Base-by-base conservation (phyloP, 129 eudicot genomes). In the Lactuca saligna region DNA sequence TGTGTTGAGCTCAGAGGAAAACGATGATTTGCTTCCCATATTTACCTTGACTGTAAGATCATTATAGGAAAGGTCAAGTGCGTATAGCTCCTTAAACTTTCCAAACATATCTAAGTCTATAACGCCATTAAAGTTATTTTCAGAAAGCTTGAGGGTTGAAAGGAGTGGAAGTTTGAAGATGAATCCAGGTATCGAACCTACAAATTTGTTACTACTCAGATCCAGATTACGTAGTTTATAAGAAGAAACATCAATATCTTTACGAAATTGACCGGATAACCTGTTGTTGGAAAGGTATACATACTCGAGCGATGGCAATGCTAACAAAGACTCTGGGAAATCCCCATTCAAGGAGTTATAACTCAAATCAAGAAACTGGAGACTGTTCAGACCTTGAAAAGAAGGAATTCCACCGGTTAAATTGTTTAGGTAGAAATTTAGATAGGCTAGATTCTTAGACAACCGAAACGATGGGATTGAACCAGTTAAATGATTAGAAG, bases 61-160 rank as follows among this genome's bases (percentile, higher is more conserved):
- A 74, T 85, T 82, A 65, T 68, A 33, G 8, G 95, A 88, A 53
- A 88, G 91, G 17, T 88, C 85, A 69, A 88, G 87, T 25, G 38
- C 33, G 6, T 57, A 41, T 33, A 88, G 88, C 20, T 82, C 68
- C 7, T 46, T 33, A 8, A 85, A 64, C 71, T 35, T 67, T 41
- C 54, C 68, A 60, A 88, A 65, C 64, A 37, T 72, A 17, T 60
- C 74, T 6, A 80, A 57, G 25, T 78, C 75, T 10, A 88, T 13
- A 15, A 62, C 59, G 67, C 95, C 91, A 12, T 51, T 69, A 34
- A 88, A 76, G 13, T 70, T 75, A 68, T 88, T 88, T 17, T 7
- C 32, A 11, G 91, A 51, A 64, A 88, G 88, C 3, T 6, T 13
- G 25, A 88, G 81, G 16, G 29, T 48, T 3, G 48, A 55, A 17